Percentiles rank a stretch among this genome's conserved stretches.
phyloP scores from a whole-genome alignment of 352 stramenopile genomes.

The Phytophthora cactorum region DNA sequence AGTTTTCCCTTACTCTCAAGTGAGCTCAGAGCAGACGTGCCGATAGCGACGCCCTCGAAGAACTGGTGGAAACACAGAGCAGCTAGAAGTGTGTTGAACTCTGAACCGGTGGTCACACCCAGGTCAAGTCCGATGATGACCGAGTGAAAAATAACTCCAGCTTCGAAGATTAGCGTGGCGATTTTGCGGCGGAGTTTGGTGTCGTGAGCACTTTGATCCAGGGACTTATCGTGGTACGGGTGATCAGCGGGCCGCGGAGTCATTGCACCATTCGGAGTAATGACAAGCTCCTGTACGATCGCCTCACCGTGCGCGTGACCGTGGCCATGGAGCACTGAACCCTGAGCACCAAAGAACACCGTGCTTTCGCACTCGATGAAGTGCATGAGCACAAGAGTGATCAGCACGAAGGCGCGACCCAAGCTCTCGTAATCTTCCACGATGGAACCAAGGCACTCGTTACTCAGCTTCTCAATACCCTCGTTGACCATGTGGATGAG shows the following conservation, averaged over 20 bases:
- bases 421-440: slow-evolving; percentile 62
- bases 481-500: slow-evolving; percentile 88
- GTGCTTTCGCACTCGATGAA: slow-evolving; percentile 71
- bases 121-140: slow-evolving; percentile 75
- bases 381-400: slow-evolving; percentile 69
- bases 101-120: slow-evolving; percentile 47
- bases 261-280: slow-evolving; percentile 17
- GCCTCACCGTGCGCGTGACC: slow-evolving; percentile 32
- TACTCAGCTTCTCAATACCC: too few species aligned
- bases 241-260: slow-evolving; percentile 25
- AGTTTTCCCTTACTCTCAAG: slow-evolving; percentile 49
- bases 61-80: slow-evolving; percentile 85
- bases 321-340: slow-evolving; percentile 30
- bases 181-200: slow-evolving; percentile 45
- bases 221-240: slow-evolving; percentile 23
- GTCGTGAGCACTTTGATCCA: slow-evolving; percentile 7
- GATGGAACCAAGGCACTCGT: slow-evolving; percentile 59
- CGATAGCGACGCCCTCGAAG: slow-evolving; percentile 73
- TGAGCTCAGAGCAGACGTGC: slow-evolving; percentile 45
- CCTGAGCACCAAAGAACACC: slow-evolving; percentile 51
- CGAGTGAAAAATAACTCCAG: slow-evolving; percentile 68
- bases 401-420: too few species aligned
- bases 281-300: slow-evolving; percentile 8
- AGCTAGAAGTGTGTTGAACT: slow-evolving; percentile 68
- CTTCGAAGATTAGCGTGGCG: slow-evolving; percentile 57